Base-by-base conservation (phyloP, 2,329 filamentous ascomycete genomes). In the Claviceps monticola region DNA sequence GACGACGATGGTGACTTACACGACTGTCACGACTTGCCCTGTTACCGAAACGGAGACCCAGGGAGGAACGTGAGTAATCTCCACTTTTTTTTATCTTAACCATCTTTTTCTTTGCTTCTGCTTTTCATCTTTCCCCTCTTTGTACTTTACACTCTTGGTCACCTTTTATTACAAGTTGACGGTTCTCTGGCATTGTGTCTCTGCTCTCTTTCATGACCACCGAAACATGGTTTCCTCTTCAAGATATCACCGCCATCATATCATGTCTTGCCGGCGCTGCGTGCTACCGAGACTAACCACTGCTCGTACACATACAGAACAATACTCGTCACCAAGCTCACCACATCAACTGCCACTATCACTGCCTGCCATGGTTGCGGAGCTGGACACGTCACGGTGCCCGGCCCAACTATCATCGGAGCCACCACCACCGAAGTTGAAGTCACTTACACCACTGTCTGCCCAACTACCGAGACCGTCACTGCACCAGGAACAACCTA, bases 11-110 rank as follows among this genome's bases (percentile, higher is more conserved):
- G 58, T 59, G 49, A 71, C 64, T 51, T 72, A 71, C 53, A 68
- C 65, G 47, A 72, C 68, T 21, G 66, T 68, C 13, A 73, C 71
- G 4, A 64, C 71, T 48, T 75, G 73, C 59, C 72, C 73, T 11
- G 63, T 71, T 54, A 73, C 71, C 9, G 63, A 65, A 37, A 74
- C 72, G 13, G 59, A 67, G 52, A 71, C 69, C 16, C 55, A 60
- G 14, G 58, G 61, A 39, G 70, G 69, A 62, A 65, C 64, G 69
- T 71, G 61, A 68, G 69, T 66, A 48, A n/a, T 16, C 5, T 6
- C 23, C 8, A 19, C 6, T 48, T 42, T 39, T 50, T 19, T 39
- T 50, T 19, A 3, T 34, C 9, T 44, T 21, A 4, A 4, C 5
- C 17, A 6, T 36, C 19, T 11, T 42, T 19, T 23, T 17, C 9